Base-by-base conservation (phyloP, 2,329 filamentous ascomycete genomes). In the Aspergillus aculeatinus region DNA sequence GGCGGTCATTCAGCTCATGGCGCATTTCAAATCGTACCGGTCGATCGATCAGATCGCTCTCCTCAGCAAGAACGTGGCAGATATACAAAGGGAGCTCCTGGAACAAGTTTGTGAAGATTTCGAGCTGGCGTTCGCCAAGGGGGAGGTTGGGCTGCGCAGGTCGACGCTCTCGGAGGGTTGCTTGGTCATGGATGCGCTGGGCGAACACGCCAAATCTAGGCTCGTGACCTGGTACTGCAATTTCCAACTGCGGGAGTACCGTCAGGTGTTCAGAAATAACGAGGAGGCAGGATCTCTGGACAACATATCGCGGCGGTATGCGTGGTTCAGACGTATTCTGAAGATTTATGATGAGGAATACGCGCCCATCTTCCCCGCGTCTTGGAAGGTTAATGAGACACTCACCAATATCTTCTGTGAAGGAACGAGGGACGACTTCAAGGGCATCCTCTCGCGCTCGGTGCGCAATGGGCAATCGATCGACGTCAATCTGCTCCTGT, bases 51-150 rank as follows among this genome's bases (percentile, higher is more conserved):
- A 99, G 82, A 98, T 99, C 73, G 95, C 95, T 29, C 90, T 90
- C 0, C 82, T 99, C 64, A 96, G 92, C 72, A 87, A 92, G 55
- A 96, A 96, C 69, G 95, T 99, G 39, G 89, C 92, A 5, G 95
- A 98, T 69, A 83, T 99, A 64, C 95, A 99, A 79, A 83, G 93
- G 61, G 93, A 97, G 75, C 79, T 99, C 60, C 80, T 97, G 59
- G 95, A 99, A 79, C 95, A 99, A 77, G 89, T 99, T n/a, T 99
- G 95, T 74, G 95, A 98, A 77, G 95, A 99, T 76, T 99, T 99
- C 73, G 95, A 99, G 80, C 85, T 97, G 60, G 90, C 91, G 0
- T 99, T 98, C 76, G 89, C 93, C 21, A 96, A 94, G 76, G 88
- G 87, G 23, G 94, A 98, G 76, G 87, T 96, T 14, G 81, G 82